Conservation (phyloP, 2,329 filamentous ascomycete genomes). For the Metarhizium humberi region DNA sequence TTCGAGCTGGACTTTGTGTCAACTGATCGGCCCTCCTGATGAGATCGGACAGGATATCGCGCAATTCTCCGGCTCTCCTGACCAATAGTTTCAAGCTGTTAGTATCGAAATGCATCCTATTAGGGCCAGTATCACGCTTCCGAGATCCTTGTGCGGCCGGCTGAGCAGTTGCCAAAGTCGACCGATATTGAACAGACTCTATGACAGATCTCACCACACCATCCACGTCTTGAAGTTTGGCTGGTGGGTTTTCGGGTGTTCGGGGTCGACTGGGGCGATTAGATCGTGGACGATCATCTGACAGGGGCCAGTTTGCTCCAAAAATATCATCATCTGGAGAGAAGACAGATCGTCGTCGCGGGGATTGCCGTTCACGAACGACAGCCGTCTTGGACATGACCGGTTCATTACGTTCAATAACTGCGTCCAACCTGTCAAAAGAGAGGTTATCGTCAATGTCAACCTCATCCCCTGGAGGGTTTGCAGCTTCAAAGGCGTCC, state of each 20-base stretch:
- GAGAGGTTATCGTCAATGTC: conserved; percentile 29
- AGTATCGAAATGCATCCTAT: conserved; percentile 55
- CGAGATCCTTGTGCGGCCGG: conserved; percentile 26
- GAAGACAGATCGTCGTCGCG: conserved; percentile 52
- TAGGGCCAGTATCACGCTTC: conserved; percentile 29
- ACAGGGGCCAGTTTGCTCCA: conserved; percentile 38
- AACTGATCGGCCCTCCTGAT: conserved; percentile 51
- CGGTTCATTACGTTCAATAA: conserved; percentile 31
- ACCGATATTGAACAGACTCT: conserved; percentile 52
- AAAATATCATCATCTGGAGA: conserved; percentile 60
- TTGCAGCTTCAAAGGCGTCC: conserved; percentile 32
- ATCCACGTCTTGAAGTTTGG: conserved; percentile 27
- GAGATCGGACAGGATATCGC: conserved; percentile 49
- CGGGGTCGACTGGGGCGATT: conserved; percentile 31
- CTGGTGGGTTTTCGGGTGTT: conserved; percentile 27
- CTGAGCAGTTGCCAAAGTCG: conserved; percentile 17
- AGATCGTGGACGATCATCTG: conserved; percentile 26
- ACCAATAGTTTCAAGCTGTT: conserved; percentile 60
- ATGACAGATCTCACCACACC: conserved; percentile 53
- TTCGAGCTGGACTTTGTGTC: conserved; percentile 45
- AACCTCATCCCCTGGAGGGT: conserved; percentile 30
- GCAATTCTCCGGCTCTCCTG: conserved; percentile 50
- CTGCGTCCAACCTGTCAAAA: conserved; percentile 33
- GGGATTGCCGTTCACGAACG: conserved; percentile 42
- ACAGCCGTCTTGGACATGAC: conserved; percentile 41